Evolutionary conservation across 1,284 basidiomycete genomes (phyloP).

Genomic region (Apiotrichum laibachii): DNA sequence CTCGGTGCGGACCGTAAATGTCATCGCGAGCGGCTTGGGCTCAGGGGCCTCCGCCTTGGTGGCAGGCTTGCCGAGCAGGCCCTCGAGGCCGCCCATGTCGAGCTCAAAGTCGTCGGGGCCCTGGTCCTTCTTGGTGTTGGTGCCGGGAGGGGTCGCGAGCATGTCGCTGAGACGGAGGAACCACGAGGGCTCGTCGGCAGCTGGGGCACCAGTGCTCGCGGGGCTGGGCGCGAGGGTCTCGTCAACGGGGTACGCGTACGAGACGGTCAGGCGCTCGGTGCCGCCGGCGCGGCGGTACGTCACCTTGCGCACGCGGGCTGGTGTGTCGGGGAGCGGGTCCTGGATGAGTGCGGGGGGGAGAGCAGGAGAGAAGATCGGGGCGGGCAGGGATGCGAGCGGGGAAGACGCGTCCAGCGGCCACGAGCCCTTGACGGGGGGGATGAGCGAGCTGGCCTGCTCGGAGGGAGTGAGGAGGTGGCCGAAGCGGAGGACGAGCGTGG

Average conservation of each 20-base stretch:
- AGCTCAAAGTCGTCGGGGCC: conserved; percentile 5
- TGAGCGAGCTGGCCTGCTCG: not conserved
- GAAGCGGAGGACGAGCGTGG: conserved; percentile 1
- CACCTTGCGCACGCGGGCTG: conserved; percentile 15
- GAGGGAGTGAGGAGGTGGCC: conserved; percentile 13
- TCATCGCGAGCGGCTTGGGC: not conserved
- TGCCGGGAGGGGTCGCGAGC: not conserved
- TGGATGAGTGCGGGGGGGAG: conserved; percentile 21
- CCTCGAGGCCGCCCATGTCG: conserved; percentile 11
- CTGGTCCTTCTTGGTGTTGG: not conserved
- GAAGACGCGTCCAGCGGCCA: not conserved
- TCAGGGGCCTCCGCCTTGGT: not conserved
- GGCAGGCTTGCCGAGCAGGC: conserved; percentile 3
- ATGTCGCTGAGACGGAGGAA: conserved; percentile 6
- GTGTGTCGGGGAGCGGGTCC: conserved; percentile 6
- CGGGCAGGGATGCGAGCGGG: conserved; percentile 2
- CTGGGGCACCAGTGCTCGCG: not conserved
- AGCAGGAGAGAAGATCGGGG: conserved; percentile 17
- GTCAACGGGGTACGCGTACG: conserved; percentile 12
- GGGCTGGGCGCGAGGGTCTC: not conserved
- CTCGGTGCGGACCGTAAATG: not conserved
- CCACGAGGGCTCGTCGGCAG: conserved; percentile 11
- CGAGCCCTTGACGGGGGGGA: conserved; percentile 8
- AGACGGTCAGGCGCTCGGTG: conserved; percentile 2
- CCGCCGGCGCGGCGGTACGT: conserved; percentile 9